Evolutionary conservation across 2,329 filamentous ascomycete genomes (phyloP).

Genomic region (Colletotrichum acutatum): DNA sequence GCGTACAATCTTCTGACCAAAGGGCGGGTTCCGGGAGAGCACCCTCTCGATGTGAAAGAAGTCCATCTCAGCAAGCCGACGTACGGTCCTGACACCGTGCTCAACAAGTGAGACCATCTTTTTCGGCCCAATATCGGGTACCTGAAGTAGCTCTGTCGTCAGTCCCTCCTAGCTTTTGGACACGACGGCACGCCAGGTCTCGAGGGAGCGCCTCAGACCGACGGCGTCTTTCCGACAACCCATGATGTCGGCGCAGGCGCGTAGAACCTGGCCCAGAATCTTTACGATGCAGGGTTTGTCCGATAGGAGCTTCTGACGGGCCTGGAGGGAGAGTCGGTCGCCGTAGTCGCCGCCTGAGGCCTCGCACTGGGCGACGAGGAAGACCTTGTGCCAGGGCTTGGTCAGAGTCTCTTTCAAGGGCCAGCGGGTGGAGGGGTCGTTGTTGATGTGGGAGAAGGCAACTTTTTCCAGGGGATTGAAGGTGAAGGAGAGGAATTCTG

Average conservation of each 20-base stretch:
- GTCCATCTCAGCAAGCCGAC: conserved; percentile 74
- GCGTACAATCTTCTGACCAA: conserved; percentile 76
- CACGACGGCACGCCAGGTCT: conserved; percentile 80
- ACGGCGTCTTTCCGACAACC: conserved; percentile 67
- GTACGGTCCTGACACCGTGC: conserved; percentile 77
- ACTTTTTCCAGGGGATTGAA: conserved; percentile 47
- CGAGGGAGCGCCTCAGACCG: conserved; percentile 75
- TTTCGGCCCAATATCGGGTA: conserved; percentile 81
- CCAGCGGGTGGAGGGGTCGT: conserved; percentile 51
- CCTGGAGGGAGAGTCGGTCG: conserved; percentile 51
- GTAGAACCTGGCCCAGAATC: conserved; percentile 47
- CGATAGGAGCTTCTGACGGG: conserved; percentile 46
- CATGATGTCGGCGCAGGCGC: conserved; percentile 52
- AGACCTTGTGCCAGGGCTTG: conserved; percentile 77
- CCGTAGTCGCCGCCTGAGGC: conserved; percentile 65
- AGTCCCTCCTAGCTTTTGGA: conserved; percentile 79
- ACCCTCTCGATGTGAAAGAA: conserved; percentile 80
- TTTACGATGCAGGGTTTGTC: conserved; percentile 47
- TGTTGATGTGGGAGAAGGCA: conserved; percentile 52
- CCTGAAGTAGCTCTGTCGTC: conserved; percentile 83
- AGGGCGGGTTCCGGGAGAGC: conserved; percentile 84
- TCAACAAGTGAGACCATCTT: conserved; percentile 79
- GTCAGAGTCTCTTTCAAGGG: conserved; percentile 56
- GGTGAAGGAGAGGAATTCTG: conserved; percentile 50
- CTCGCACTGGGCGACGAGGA: conserved; percentile 78